A percentile compares a stretch with the other conserved stretches of the same genome.
Conservation (phyloP, 768 basidiomycete genomes). For the Cyathus striatus region DNA sequence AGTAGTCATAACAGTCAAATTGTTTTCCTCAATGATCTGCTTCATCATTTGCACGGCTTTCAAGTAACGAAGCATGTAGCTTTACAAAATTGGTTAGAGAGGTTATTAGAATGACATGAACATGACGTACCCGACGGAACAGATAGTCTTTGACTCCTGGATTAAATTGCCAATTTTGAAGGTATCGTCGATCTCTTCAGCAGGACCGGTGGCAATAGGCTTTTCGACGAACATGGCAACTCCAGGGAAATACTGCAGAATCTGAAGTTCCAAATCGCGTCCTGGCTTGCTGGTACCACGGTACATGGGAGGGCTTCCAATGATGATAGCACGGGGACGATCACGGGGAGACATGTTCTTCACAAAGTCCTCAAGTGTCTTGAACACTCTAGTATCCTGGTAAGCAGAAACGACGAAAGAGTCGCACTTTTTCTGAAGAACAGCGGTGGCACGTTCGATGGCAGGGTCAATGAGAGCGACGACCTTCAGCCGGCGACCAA, state of each 20-base stretch:
- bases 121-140: conserved; percentile 75
- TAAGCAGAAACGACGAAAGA: conserved; percentile 94
- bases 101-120: not conserved
- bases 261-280: conserved; percentile 83
- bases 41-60: conserved; percentile 97
- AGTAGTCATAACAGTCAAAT: conserved; percentile 93
- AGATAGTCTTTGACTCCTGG: conserved; percentile 64
- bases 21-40: conserved; percentile 89
- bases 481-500: conserved; percentile 93
- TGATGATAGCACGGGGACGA: conserved; percentile 75
- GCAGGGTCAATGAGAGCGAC: conserved; percentile 92
- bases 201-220: conserved; percentile 80
- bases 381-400: conserved; percentile 79
- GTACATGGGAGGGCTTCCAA: conserved; percentile 93
- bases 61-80: conserved; percentile 92
- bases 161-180: conserved; percentile 73
- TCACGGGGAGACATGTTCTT: conserved; percentile 60
- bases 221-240: conserved; percentile 91
- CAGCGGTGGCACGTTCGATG: conserved; percentile 70
- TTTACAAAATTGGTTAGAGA: conserved; percentile 18
- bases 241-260: conserved; percentile 83
- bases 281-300: conserved; percentile 73
- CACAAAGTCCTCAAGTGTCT: conserved; percentile 81
- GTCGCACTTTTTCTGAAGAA: conserved; percentile 85
- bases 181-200: conserved; percentile 58